Evolutionary conservation across 495 filamentous ascomycete genomes (phyloP), one percentile per base, ranked within the genome.

Genomic region (Tuber magnatum): DNA sequence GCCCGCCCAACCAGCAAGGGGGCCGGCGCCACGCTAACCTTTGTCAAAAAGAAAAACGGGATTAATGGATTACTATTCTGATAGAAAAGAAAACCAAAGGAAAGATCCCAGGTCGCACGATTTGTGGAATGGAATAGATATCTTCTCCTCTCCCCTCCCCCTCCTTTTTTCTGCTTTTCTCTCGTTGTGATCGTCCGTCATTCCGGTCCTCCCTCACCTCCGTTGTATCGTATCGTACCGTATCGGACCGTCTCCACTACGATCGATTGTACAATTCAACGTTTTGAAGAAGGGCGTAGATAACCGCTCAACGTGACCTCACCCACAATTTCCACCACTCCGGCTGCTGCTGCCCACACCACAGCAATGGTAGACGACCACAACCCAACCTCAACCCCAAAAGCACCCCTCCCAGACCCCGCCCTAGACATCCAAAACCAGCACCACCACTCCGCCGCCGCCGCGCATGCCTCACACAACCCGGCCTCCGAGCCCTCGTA

Each of bases 371-470:
- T 65, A 35, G 56, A 65, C 28, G 28, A 65, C 28, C 56, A 65
- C 56, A 32, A 8, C 28, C 56, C 28, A 35, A 7, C 28, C 5
- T 65, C 56, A 65, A 28, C 28, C n/a, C 10, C 51, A 61, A 28
- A 61, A 61, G 2, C n/a, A 5, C 56, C 18, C 56, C 32, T 20
- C 80, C 46, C 81, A 35, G 86, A 88, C 76, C 85, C 86, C 61
- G 84, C 83, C 22, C 81, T 87, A 3, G 80, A 86, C 46, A 80
- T 83, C 43, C 71, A 83, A 38, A 79, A 84, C 38, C 84, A 89
- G 78, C 88, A 89, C 78, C 85, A 84, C 42, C 87, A 89, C 76
- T 75, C 80, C 81, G 86, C 10, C 87, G 88, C 77, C 88, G 90
- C 74, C 18, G 76, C 82, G 9, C 81, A 81, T 51, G 84, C 87